Evolutionary conservation across 129 eudicot genomes (phyloP).

Genomic region (Centella asiatica): DNA sequence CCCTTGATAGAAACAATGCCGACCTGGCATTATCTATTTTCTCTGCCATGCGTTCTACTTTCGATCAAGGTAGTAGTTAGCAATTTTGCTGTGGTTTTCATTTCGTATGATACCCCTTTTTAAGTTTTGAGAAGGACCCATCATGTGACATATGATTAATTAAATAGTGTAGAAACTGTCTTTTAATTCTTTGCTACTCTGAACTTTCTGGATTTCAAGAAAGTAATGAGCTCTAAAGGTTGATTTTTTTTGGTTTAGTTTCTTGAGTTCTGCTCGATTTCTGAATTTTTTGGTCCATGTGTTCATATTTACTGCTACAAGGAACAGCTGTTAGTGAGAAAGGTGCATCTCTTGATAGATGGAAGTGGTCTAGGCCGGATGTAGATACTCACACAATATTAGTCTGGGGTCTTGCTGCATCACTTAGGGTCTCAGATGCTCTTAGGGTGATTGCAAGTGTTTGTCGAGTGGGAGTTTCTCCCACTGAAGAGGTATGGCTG

Average conservation of each 20-base stretch:
- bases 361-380: slow-evolving; percentile 98
- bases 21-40: slow-evolving; percentile 76
- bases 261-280: background rate
- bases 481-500: slow-evolving; percentile 73
- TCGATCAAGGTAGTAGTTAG: slow-evolving; percentile 38
- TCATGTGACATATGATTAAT: too few relatives aligned
- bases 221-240: too few relatives aligned
- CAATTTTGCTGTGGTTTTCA: background rate
- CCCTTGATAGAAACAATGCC: slow-evolving; percentile 62
- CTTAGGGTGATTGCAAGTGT: slow-evolving; percentile 55
- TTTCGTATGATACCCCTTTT: background rate
- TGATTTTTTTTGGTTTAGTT: background rate
- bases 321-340: slow-evolving; percentile 47
- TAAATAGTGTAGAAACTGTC: too few relatives aligned
- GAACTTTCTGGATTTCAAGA: too few relatives aligned
- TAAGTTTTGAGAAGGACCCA: background rate
- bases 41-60: slow-evolving; percentile 81
- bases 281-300: background rate
- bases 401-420: slow-evolving; percentile 71
- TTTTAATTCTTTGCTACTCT: background rate
- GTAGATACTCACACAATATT: slow-evolving; percentile 56
- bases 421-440: slow-evolving; percentile 87
- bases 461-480: slow-evolving; percentile 80
- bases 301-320: slow-evolving; percentile 14
- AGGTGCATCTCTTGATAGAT: slow-evolving; percentile 38